A percentile compares a stretch with the other conserved stretches of the same genome.
Conservation (phyloP, 108 stramenopile species). For the Fragilariopsis cylindrus region DNA sequence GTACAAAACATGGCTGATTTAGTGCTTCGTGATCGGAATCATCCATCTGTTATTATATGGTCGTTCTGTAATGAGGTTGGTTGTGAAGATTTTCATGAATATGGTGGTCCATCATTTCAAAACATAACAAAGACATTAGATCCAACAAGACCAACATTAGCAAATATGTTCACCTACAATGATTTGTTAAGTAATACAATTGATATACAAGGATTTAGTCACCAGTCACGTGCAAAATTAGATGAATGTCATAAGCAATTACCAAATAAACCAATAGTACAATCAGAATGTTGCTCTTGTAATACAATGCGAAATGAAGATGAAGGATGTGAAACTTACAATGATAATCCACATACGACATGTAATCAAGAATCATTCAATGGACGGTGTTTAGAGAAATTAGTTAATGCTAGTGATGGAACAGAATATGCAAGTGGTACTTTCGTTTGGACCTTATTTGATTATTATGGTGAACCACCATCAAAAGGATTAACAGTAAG, state of each 20-base stretch:
- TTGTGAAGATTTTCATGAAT: slow-evolving; percentile 32
- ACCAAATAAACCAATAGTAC: slow-evolving; percentile 34
- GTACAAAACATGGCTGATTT: slow-evolving; percentile 36
- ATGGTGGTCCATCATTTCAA: slow-evolving; percentile 37
- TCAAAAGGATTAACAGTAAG: slow-evolving; percentile 30
- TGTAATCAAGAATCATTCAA: slow-evolving; percentile 40
- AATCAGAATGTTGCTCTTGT: slow-evolving; percentile 40
- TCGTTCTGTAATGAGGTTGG: slow-evolving; percentile 46
- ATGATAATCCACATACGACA: slow-evolving; percentile 33
- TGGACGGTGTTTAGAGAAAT: slow-evolving; percentile 35
- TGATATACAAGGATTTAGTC: slow-evolving; percentile 41
- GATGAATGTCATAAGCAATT: slow-evolving; percentile 35
- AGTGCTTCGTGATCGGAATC: slow-evolving; percentile 49
- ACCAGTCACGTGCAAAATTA: slow-evolving; percentile 23
- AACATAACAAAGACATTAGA: slow-evolving; percentile 24
- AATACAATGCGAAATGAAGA: slow-evolving; percentile 44
- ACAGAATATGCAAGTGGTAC: slow-evolving; percentile 41
- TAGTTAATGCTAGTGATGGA: slow-evolving; percentile 38
- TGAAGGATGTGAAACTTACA: slow-evolving; percentile 37
- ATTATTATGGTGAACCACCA: slow-evolving; percentile 51
- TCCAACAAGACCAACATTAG: slow-evolving; percentile 35
- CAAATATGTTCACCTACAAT: slow-evolving; percentile 43
- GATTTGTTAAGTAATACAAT: slow-evolving; percentile 33
- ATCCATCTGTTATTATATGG: slow-evolving; percentile 53
- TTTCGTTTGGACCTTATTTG: slow-evolving; percentile 46